A percentile compares a stretch with the other conserved stretches of the same genome.
These are phyloP conservation scores for Thalassiosira mediterranea DNA, from an alignment of 352 stramenopile genomes.

Conservation along the genomic window DNA sequence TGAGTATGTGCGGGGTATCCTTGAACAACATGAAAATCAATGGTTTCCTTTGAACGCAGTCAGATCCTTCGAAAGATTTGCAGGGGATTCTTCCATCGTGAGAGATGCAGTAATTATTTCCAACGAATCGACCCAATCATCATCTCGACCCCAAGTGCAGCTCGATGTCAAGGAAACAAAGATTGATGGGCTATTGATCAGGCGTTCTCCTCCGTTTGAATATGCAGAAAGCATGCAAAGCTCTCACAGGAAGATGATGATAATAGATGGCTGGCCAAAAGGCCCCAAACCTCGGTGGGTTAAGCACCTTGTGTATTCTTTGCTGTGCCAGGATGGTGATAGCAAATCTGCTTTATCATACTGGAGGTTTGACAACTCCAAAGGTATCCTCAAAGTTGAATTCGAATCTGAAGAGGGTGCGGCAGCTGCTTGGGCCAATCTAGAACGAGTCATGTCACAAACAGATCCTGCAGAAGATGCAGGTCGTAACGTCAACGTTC, in stretches of 20 bases:
- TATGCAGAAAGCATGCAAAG: slow-evolving; percentile 29
- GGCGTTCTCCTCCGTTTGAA: slow-evolving; percentile 20
- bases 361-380: slow-evolving; percentile 20
- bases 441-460: slow-evolving; percentile 9
- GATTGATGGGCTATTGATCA: slow-evolving; percentile 19
- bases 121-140: neutral
- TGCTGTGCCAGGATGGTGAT: slow-evolving; percentile 18
- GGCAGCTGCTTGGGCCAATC: slow-evolving; percentile 25
- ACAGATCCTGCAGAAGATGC: neutral
- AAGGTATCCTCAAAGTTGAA: slow-evolving; percentile 35
- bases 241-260: slow-evolving; percentile 28
- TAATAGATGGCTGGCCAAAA: slow-evolving; percentile 33
- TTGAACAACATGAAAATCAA: slow-evolving; percentile 24
- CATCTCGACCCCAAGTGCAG: slow-evolving; percentile 2
- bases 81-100: slow-evolving; percentile 16
- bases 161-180: slow-evolving; percentile 11
- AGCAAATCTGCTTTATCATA: slow-evolving; percentile 11
- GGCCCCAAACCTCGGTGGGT: slow-evolving; percentile 15
- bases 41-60: slow-evolving; percentile 40
- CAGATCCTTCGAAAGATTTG: slow-evolving; percentile 19
- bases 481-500: neutral
- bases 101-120: slow-evolving; percentile 22
- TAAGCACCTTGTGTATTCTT: slow-evolving; percentile 10
- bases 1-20: slow-evolving; percentile 29
- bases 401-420: slow-evolving; percentile 31